Evolutionary conservation across 352 stramenopile genomes (phyloP), one percentile per base, ranked within the genome.

Genomic region (Globisporangium canariense): DNA sequence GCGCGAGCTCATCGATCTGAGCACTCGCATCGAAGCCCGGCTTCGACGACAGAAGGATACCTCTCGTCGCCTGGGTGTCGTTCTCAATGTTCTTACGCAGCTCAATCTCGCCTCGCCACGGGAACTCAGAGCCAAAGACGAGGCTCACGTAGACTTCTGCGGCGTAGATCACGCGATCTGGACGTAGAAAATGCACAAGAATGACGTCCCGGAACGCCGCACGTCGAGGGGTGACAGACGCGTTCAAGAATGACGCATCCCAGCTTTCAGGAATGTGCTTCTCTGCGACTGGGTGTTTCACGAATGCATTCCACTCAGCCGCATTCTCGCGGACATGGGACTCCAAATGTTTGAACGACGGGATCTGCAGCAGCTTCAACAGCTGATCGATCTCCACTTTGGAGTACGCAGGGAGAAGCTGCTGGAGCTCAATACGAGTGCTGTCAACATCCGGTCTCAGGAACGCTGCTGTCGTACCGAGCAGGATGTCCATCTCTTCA

Each of bases 11-110:
- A 65, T 99, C 97, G 62, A 99, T 97, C 65, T 98, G 91, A 18
- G 92, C 84, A 72, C 94, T 99, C 28, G 98, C 97, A 76, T 99
- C 98, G 66, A 99, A 98, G 34, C 98, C 98, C 11, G 96, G 92
- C 47, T 96, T 97, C 59, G 96, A 99, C 68, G 96, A 99, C 30
- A 99, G 77, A 56, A 99, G 73, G 25, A 99, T 79, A n/a, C 96
- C 97, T 47, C 93, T 80, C 4, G 83, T 90, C 50, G 96, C 86
- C 34, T 88, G 82, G 3, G 97, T 95, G 41, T 98, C 95, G 41
- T 90, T 74, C 71, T 98, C 88, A 22, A 98, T 91, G 6, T 98
- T 92, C 67, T 94, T 88, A 28, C 82, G 76, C 25, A 99, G 77
- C 65, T 99, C 88, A 57, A 99, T 97, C 65, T 97, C 79, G 25